Base-by-base conservation (phyloP, 805 yeast genomes). In the Deakozyma indianensis region DNA sequence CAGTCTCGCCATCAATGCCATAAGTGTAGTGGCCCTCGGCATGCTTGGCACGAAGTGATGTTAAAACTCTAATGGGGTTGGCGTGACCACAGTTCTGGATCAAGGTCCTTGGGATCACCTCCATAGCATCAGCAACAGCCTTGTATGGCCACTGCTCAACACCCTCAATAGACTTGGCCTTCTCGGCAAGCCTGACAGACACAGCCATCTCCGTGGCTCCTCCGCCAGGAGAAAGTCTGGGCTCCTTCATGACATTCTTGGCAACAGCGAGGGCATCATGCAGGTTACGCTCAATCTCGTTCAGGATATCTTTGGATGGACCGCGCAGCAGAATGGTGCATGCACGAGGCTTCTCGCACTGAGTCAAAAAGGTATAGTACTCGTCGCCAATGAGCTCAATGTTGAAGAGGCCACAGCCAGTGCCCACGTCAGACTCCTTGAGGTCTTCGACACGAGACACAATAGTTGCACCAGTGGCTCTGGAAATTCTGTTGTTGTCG, bases 201-300 rank as follows among this genome's bases (percentile, higher is more conserved):
- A 92, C 87, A 2, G 97, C 97, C 97, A 92, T 92, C 68, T 92
- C 98, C 23, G 96, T 90, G 45, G 99, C 98, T 56, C 99, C 98
- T 50, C 98, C 99, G 57, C 99, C 99, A 43, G 99, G 99, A 1
- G 95, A 75, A 59, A 92, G 74, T 38, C 88, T 77, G 44, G 99
- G 98, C 63, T 90, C 95, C 55, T 90, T 79, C 72, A 86, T 74
- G 28, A 92, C 96, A 60, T 92, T 92, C 64, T 96, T 78, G 18
- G 97, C 80, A 41, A 92, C 98, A 2, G 96, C 90, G 94, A 92
- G 83, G 41, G 99, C 98, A 65, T 92, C 99, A 61, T 92, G 96
- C 60, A 92, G 72, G 62, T 92, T 92, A 62, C 99, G 80, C 60
- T 92, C 98, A 57, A 92, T 78, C 71, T 92, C 99, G 65, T 87